A percentile compares a stretch with the other conserved stretches of the same genome.
phyloP scores from a whole-genome alignment of 2,329 filamentous ascomycete species.

The Rachicladosporium sp. region DNA sequence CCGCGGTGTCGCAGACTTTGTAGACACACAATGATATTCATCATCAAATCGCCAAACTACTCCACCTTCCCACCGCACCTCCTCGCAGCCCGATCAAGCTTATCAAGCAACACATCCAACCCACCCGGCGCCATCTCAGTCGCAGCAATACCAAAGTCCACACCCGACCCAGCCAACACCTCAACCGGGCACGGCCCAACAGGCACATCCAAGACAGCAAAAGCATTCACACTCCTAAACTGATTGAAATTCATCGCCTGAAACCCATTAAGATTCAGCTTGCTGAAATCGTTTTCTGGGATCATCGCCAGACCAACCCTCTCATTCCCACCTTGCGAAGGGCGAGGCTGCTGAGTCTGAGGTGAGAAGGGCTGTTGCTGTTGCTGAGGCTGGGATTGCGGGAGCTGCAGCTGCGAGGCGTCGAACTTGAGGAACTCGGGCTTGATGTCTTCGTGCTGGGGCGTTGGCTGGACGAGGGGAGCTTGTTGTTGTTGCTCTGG shows the following conservation, averaged over 20 bases:
- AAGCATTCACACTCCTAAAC: conserved; percentile 21
- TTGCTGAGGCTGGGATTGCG: conserved; percentile 4
- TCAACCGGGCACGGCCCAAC: conserved; percentile 13
- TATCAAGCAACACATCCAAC: background rate
- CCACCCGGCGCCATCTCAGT: conserved; percentile 1
- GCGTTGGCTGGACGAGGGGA: conserved; percentile 8
- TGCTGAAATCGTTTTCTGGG: conserved; percentile 68
- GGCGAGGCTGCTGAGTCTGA: conserved; percentile 11
- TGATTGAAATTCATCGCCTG: conserved; percentile 34
- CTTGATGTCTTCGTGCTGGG: conserved; percentile 24
- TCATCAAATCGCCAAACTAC: no score
- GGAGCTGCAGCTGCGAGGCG: conserved; percentile 25
- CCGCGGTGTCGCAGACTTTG: no score
- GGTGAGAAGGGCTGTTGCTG: conserved; percentile 3
- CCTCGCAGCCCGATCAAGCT: background rate
- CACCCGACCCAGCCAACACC: conserved; percentile 14
- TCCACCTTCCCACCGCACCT: background rate
- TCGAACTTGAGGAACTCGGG: conserved; percentile 25
- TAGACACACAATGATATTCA: no score
- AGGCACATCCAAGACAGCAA: conserved; percentile 19
- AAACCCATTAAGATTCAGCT: conserved; percentile 49
- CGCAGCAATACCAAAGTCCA: conserved; percentile 8
- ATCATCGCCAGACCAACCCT: conserved; percentile 69
- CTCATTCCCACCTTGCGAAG: conserved; percentile 20
- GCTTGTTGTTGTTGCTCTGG: conserved; percentile 8